Evolutionary conservation across 495 filamentous ascomycete genomes (phyloP), one percentile per base, ranked within the genome.

Genomic region (Oidiodendron maius): DNA sequence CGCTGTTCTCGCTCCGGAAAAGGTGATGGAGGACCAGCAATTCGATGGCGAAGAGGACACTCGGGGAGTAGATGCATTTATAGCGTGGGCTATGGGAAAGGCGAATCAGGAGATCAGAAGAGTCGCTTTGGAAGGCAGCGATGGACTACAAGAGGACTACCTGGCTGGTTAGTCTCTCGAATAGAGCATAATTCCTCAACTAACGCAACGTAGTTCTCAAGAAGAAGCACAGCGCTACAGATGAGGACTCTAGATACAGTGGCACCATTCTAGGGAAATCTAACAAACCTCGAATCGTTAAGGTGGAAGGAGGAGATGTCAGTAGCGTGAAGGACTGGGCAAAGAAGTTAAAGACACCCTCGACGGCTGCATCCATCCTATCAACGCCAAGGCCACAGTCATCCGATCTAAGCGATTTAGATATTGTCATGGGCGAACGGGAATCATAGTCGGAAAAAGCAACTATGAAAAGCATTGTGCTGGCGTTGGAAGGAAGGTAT

Each of bases 161-260:
- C 59, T 96, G 17, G 84, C 77, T 16, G 70, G 78, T 84, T 53
- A 45, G 46, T 56, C 15, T 39, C 12, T 1, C 22, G 10, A 21
- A 1, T 17, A 4, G 38, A 39, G 23, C n/a, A 16, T 12, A 15
- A n/a, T 9, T 3, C 22, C 20, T 1, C 4, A 30, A 17, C 61
- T 62, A 30, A 60, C 16, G 28, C 10, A 28, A 40, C 17, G 20
- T 50, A 75, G 77, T 78, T 3, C 68, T 95, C 48, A 93, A 90
- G 64, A 86, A 87, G 60, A 91, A 89, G 50, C 84, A 91, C 62
- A 87, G 78, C 64, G 91, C 90, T 58, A 86, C 80, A 3, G 82
- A 82, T 32, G 87, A 93, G 53, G 87, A 91, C 52, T 80, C 83
- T 9, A 77, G 89, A 52, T 95, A 83, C 63, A 74, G 81, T 25